Base-by-base conservation (phyloP, 2,329 filamentous ascomycete species). In the Cordyceps cateniannulata region DNA sequence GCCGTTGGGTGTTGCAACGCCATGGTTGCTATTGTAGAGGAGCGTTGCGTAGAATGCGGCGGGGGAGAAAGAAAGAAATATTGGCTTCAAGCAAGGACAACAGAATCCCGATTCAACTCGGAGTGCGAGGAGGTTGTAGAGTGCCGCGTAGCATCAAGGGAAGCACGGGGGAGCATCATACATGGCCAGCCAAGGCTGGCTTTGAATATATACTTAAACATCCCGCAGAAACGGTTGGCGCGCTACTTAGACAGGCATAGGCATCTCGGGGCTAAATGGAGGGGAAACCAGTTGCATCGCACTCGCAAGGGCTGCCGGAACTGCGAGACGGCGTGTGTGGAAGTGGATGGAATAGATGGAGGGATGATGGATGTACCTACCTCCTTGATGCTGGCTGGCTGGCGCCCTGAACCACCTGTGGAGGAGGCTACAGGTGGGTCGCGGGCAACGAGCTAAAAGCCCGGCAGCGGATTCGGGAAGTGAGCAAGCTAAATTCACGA, bases 391-490 rank as follows among this genome's bases (percentile, higher is more conserved):
- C 32, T 35, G 9, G 29, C 29, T 32, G 5, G 29, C 29, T 32
- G 29, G 38, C 22, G 42, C 42, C 35, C 45, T 49, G 50, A 60
- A 22, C 29, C 27, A 24, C 27, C 10, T 32, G 44, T 29, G 51
- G 44, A 54, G 50, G 29, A 47, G 45, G 29, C 51, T 9, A n/a
- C 27, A 16, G 38, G 59, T 49, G 49, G 50, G 44, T 44, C 59
- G 25, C 32, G 51, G 40, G 42, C n/a, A 29, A 40, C 48, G 38
- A 42, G 40, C 53, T 60, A 62, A 57, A 67, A 56, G 32, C 54
- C 48, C 65, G 62, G 62, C 63, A 62, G 53, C 57, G 53, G 51
- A 58, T 57, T 63, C 63, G 61, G 63, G 63, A 64, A 61, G 25
- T 64, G 48, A 51, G n/a, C 16, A 38, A 18, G 16, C 9, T 9